Conservation (phyloP, 106 monocot species). For the Dendrobium officinale region DNA sequence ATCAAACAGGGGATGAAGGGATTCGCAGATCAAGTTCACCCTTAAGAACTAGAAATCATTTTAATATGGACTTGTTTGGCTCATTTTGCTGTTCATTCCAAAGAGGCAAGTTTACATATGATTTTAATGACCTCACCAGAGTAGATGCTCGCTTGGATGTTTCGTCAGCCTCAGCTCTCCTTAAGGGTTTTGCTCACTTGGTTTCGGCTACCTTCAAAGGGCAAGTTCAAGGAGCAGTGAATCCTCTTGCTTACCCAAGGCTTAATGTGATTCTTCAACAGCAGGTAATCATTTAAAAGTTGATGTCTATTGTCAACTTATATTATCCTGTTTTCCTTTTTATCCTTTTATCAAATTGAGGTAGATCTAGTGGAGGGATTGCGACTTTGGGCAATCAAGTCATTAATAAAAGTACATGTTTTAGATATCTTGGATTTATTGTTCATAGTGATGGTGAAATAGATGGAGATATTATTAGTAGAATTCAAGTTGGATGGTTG, state of each 20-base stretch:
- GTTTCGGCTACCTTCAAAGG: slow-evolving; percentile 26
- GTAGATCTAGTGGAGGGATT: neutral
- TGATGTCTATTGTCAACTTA: neutral
- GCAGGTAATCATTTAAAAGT: slow-evolving; percentile 39
- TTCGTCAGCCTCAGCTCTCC: slow-evolving; percentile 44
- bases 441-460: no score
- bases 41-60: slow-evolving; percentile 27
- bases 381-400: no score
- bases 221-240: slow-evolving; percentile 24
- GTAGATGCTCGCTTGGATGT: slow-evolving; percentile 71
- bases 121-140: slow-evolving; percentile 69
- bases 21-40: neutral
- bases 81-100: slow-evolving; percentile 59
- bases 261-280: slow-evolving; percentile 72
- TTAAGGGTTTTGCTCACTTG: slow-evolving; percentile 39
- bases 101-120: slow-evolving; percentile 65
- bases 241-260: slow-evolving; percentile 54
- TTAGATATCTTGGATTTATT: no score
- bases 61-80: slow-evolving; percentile 69
- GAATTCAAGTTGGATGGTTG: no score
- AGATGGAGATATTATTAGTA: no score
- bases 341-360: neutral
- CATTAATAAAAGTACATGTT: no score
- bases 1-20: slow-evolving; percentile 5
- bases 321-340: neutral